Percentiles rank a stretch among this genome's conserved stretches.
phyloP scores from a whole-genome alignment of 495 filamentous ascomycete genomes.

The Staphylotrichum tortipilum region DNA sequence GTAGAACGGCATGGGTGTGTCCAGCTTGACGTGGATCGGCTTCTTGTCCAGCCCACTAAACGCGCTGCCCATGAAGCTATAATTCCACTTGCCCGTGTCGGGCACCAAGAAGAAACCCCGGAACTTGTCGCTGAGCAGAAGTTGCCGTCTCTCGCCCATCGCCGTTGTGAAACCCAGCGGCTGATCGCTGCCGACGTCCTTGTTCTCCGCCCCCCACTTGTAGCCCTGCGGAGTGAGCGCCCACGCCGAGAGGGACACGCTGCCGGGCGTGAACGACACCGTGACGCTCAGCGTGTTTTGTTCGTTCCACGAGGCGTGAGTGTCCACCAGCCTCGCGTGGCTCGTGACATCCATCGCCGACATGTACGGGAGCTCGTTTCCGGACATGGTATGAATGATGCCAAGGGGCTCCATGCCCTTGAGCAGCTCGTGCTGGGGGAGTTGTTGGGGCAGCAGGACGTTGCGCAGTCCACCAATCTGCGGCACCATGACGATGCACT shows the following conservation, averaged over 20 bases:
- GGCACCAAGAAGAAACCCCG: slow-evolving; percentile 93
- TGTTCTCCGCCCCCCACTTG: slow-evolving; percentile 97
- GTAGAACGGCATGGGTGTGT: slow-evolving; percentile 86
- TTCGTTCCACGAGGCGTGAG: slow-evolving; percentile 81
- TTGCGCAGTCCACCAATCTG: slow-evolving; percentile 93
- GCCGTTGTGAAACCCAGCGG: slow-evolving; percentile 85
- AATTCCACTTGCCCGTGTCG: slow-evolving; percentile 90
- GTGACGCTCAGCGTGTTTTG: slow-evolving; percentile 88
- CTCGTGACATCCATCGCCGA: slow-evolving; percentile 88
- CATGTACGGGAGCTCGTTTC: slow-evolving; percentile 94
- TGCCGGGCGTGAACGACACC: slow-evolving; percentile 96
- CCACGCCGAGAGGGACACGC: slow-evolving; percentile 90
- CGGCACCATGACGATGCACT: slow-evolving; percentile 92
- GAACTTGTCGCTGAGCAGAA: slow-evolving; percentile 85
- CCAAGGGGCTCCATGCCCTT: slow-evolving; percentile 83
- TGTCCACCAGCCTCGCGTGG: slow-evolving; percentile 79
- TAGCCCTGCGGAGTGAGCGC: slow-evolving; percentile 83
- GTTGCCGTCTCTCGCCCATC: slow-evolving; percentile 93
- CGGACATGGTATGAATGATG: slow-evolving; percentile 90
- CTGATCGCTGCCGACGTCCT: slow-evolving; percentile 81
- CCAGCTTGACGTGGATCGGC: slow-evolving; percentile 81
- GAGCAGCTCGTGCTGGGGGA: slow-evolving; percentile 90
- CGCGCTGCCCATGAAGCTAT: slow-evolving; percentile 88
- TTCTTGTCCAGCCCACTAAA: slow-evolving; percentile 87
- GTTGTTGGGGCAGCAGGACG: slow-evolving; percentile 80